Conservation (phyloP, 2,329 filamentous ascomycete species). For the Epichloe hybrida region DNA sequence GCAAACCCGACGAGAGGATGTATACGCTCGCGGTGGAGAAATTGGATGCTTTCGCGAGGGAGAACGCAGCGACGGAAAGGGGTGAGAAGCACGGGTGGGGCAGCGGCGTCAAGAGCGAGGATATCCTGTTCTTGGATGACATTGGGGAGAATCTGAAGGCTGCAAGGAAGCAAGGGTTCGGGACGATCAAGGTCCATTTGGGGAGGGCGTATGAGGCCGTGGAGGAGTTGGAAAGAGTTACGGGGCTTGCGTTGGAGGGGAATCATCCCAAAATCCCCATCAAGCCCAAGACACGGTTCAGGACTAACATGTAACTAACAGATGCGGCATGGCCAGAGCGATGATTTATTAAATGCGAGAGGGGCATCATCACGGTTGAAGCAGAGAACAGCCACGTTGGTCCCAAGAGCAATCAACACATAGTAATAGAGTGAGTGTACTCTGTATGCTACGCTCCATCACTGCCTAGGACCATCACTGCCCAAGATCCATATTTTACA, state of each 20-base stretch:
- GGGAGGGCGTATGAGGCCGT: constrained; percentile 73
- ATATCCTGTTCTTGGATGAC: constrained; percentile 82
- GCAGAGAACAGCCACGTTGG: no score
- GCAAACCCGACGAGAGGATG: constrained; percentile 76
- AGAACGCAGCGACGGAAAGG: constrained; percentile 28
- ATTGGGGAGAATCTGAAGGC: constrained; percentile 88
- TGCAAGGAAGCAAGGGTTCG: constrained; percentile 59
- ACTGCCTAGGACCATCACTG: no score
- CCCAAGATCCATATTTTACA: no score
- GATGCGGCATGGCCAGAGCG: neutral
- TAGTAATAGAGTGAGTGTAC: no score
- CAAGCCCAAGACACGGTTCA: constrained; percentile 22
- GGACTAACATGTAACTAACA: constrained; percentile 27
- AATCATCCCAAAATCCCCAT: constrained; percentile 38
- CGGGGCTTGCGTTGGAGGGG: constrained; percentile 51
- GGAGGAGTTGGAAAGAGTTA: constrained; percentile 61
- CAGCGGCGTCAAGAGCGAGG: constrained; percentile 41
- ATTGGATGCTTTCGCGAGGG: constrained; percentile 48
- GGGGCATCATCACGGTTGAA: no score
- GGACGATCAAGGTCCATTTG: constrained; percentile 72
- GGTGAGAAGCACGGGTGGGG: constrained; percentile 30
- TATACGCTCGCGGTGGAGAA: constrained; percentile 60
- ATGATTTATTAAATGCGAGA: neutral
- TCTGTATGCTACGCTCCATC: no score
- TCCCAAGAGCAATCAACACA: no score